Base-by-base conservation (phyloP, 2,329 filamentous ascomycete species). In the Exophiala bonariae region DNA sequence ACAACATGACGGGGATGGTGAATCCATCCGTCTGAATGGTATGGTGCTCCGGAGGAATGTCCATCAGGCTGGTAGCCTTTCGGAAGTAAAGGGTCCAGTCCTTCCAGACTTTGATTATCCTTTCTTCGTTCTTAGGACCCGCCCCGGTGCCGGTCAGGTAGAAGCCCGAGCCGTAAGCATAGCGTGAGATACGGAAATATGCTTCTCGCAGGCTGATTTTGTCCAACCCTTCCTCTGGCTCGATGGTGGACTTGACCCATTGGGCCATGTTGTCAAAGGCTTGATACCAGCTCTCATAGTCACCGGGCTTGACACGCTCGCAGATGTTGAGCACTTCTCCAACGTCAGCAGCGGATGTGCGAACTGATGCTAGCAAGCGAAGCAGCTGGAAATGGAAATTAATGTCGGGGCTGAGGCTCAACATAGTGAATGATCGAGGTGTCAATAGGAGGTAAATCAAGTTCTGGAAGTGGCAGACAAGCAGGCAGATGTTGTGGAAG, bases 161-260 rank as follows among this genome's bases (percentile, higher is more conserved):
- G 22, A 51, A 54, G 30, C 47, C 42, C 13, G 51, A 47, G 3
- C 48, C 47, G 13, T 44, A 47, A 44, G 35, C 48, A 35, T 54
- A 54, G 35, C 50, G 50, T 2, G 51, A 51, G 11, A 42, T 43
- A 19, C 51, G 51, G n/a, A 54, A 44, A 32, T 44, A 52, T 11
- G 36, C 44, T 2, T 51, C 37, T 11, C 38, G 36, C 9, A 47
- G 47, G 16, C 39, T 45, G 2, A 30, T 3, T 7, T 32, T 18
- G 28, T 31, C 28, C 9, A 9, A 31, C 9, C n/a, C 28, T 9
- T n/a, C 9, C 9, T 31, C 28, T 31, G 9, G 9, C 9, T n/a
- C n/a, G 28, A 31, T n/a, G 9, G 28, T 31, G n/a, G 28, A 31
- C 28, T 31, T n/a, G 9, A 31, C 28, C 28, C 28, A 31, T 9